Percentiles rank a stretch among this genome's conserved stretches.
phyloP scores from a whole-genome alignment of 2,329 filamentous ascomycete genomes.

The Fusarium newnesense region DNA sequence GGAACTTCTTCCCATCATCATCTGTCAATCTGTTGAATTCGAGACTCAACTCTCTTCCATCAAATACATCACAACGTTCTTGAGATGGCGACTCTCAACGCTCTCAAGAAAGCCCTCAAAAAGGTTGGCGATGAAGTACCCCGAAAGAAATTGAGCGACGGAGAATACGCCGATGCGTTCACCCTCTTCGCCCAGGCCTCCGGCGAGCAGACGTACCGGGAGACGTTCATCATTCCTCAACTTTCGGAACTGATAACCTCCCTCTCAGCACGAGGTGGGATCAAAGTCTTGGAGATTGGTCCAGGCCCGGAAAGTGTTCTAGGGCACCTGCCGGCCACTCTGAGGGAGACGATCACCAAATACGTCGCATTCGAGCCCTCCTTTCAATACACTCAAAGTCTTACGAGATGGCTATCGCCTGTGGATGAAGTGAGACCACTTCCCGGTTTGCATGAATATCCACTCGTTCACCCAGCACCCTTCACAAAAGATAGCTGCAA shows the following conservation, averaged over 20 bases:
- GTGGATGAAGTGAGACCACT: conserved; percentile 49
- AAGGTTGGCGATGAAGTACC: conserved; percentile 39
- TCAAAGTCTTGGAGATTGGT: conserved; percentile 69
- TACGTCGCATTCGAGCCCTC: conserved; percentile 68
- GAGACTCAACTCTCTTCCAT: not conserved
- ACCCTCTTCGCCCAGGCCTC: conserved; percentile 51
- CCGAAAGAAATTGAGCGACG: conserved; percentile 54
- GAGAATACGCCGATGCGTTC: conserved; percentile 61
- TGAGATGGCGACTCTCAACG: conserved; percentile 50
- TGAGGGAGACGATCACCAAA: conserved; percentile 56
- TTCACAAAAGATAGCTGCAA: conserved; percentile 51
- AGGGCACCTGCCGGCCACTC: conserved; percentile 54
- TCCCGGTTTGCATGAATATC: conserved; percentile 51
- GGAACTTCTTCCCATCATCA: not conserved
- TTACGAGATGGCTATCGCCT: conserved; percentile 56
- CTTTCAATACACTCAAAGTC: conserved; percentile 52
- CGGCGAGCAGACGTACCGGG: conserved; percentile 54
- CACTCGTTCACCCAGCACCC: conserved; percentile 46
- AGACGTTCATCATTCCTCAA: conserved; percentile 64
- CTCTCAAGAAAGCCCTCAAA: conserved; percentile 54
- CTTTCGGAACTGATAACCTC: conserved; percentile 54
- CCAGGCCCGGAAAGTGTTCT: conserved; percentile 67
- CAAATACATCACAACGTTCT: no score
- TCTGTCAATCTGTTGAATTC: not conserved
- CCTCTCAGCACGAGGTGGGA: conserved; percentile 51